A percentile compares a stretch with the other conserved stretches of the same genome.
These are phyloP conservation scores for Talaromyces sp. DNA, from an alignment of 2,329 filamentous ascomycete species.

Conservation along the genomic window DNA sequence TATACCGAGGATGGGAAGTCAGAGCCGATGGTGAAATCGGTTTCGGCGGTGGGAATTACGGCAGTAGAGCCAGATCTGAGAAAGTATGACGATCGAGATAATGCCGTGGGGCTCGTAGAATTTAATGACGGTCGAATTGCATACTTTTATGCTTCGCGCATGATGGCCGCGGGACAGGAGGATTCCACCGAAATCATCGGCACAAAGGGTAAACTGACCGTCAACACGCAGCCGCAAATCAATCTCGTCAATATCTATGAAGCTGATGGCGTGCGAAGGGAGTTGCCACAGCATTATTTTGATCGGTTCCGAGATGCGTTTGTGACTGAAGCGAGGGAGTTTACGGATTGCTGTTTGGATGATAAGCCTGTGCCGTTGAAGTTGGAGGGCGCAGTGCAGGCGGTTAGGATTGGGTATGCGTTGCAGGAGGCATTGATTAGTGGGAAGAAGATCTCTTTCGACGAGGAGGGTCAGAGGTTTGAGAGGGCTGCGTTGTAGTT, in stretches of 20 bases:
- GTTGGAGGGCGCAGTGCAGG: background rate
- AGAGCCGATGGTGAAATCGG: slow-evolving; percentile 29
- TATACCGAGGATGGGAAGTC: slow-evolving; percentile 51
- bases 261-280: background rate
- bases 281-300: background rate
- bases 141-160: slow-evolving; percentile 61
- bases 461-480: slow-evolving; percentile 51
- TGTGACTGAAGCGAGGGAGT: background rate
- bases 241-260: background rate
- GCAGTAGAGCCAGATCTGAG: slow-evolving; percentile 58
- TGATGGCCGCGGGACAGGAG: slow-evolving; percentile 67
- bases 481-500: slow-evolving; percentile 40
- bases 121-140: slow-evolving; percentile 63
- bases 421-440: slow-evolving; percentile 57
- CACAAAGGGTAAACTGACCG: slow-evolving; percentile 60
- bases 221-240: slow-evolving; percentile 28
- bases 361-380: background rate
- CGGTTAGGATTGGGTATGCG: slow-evolving; percentile 29
- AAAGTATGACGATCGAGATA: slow-evolving; percentile 60
- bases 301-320: background rate
- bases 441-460: slow-evolving; percentile 56
- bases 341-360: background rate
- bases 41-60: slow-evolving; percentile 56
- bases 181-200: slow-evolving; percentile 67
- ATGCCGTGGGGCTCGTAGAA: slow-evolving; percentile 62